These are phyloP conservation scores for Cytospora paraplurivora DNA, from an alignment of 2,329 filamentous ascomycete species.

Conservation along the genomic window DNA sequence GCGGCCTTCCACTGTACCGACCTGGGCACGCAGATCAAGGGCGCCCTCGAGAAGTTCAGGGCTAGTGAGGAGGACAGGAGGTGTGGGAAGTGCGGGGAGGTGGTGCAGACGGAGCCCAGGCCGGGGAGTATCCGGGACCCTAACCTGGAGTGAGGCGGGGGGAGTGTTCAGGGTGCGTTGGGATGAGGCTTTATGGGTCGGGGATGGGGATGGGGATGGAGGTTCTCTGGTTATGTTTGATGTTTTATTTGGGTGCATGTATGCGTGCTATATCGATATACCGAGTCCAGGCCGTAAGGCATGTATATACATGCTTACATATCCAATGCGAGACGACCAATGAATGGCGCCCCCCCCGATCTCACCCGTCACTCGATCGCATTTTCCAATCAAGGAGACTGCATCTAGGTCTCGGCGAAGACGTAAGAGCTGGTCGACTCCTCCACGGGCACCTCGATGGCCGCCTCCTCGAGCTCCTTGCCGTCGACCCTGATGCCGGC, in stretches of 20 bases:
- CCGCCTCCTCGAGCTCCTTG: slow-evolving; percentile 81
- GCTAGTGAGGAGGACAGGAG: slow-evolving; percentile 66
- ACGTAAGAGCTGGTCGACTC: slow-evolving; percentile 77
- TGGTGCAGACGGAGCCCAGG: slow-evolving; percentile 72
- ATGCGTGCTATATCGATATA: slow-evolving; percentile 1
- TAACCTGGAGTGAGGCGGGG: slow-evolving; percentile 47
- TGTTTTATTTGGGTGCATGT: slow-evolving; percentile 17
- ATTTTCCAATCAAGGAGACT: not conserved
- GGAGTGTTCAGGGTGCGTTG: no score
- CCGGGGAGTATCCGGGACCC: slow-evolving; percentile 61
- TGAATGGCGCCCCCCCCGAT: slow-evolving; percentile 1
- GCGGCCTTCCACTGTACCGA: slow-evolving; percentile 85
- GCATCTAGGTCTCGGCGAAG: slow-evolving; percentile 69
- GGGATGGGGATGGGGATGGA: no score
- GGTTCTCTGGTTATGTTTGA: no score
- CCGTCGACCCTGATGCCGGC: slow-evolving; percentile 80
- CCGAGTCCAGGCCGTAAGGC: slow-evolving; percentile 9
- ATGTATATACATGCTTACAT: slow-evolving; percentile 18
- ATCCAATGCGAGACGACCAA: no score
- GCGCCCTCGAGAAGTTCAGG: slow-evolving; percentile 81
- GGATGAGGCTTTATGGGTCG: no score
- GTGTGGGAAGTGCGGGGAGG: slow-evolving; percentile 73
- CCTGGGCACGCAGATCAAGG: slow-evolving; percentile 92
- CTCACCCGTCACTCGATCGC: not conserved
- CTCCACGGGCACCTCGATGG: slow-evolving; percentile 79